A percentile compares a stretch with the other conserved stretches of the same genome.
These are phyloP conservation scores for Epichloe bromicola DNA, from an alignment of 2,329 filamentous ascomycete species.

Conservation along the genomic window DNA sequence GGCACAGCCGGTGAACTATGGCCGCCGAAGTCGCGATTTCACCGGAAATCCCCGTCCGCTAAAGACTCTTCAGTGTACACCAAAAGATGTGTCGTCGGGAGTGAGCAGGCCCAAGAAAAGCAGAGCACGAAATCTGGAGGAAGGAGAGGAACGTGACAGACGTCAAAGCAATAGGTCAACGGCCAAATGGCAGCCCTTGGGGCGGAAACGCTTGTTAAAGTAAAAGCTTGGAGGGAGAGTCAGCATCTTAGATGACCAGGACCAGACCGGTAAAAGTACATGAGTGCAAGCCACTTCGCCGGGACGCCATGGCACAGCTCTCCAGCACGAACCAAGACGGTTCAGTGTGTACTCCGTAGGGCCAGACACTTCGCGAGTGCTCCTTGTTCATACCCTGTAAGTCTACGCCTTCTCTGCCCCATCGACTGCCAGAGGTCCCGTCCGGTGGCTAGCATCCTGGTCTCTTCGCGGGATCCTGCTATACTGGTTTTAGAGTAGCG, in stretches of 20 bases:
- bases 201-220: not conserved
- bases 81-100: not conserved
- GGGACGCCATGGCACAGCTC: not conserved
- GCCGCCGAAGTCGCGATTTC: not conserved
- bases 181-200: not conserved
- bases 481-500: conserved; percentile 4
- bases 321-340: not conserved
- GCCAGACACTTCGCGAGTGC: not conserved
- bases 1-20: not conserved
- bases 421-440: not conserved
- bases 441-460: conserved; percentile 1
- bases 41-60: not conserved
- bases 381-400: conserved; percentile 1
- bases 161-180: not conserved
- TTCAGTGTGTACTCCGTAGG: not conserved
- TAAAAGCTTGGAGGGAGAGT: not conserved
- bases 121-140: not conserved
- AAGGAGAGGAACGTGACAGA: not conserved
- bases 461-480: conserved; percentile 2
- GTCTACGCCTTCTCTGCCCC: not conserved
- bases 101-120: not conserved
- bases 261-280: not conserved
- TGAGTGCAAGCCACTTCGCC: conserved; percentile 2
- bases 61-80: not conserved
- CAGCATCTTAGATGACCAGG: conserved; percentile 2